Conservation (phyloP, 345 rosid species). For the Gossypium ekmanianum region DNA sequence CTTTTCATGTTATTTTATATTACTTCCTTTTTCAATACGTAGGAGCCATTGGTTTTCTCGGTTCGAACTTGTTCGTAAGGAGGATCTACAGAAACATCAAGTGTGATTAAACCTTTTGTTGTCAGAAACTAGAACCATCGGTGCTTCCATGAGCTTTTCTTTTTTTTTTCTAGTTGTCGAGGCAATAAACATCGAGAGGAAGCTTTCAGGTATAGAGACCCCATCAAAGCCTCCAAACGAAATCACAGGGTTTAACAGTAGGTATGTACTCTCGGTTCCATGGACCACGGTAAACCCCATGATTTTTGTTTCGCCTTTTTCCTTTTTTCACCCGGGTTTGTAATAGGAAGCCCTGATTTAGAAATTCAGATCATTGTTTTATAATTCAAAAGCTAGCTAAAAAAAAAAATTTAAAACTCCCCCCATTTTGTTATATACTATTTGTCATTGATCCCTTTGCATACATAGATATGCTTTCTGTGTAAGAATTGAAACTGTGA, state of each 20-base stretch:
- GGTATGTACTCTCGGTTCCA: slow-evolving; percentile 29
- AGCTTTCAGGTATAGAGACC: slow-evolving; percentile 25
- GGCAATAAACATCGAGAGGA: slow-evolving; percentile 31
- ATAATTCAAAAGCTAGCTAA: slow-evolving; percentile 31
- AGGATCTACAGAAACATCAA: slow-evolving; percentile 97
- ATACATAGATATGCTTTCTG: neutral
- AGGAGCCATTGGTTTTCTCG: slow-evolving; percentile 93
- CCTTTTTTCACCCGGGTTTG: slow-evolving; percentile 27
- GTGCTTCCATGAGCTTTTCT: slow-evolving; percentile 28
- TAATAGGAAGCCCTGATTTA: slow-evolving; percentile 45
- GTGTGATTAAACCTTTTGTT: slow-evolving; percentile 53
- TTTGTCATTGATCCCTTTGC: neutral
- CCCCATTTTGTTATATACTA: slow-evolving; percentile 2
- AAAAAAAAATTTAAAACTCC: neutral
- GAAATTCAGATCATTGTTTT: slow-evolving; percentile 47
- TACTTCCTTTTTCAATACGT: slow-evolving; percentile 17
- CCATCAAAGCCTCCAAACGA: slow-evolving; percentile 15
- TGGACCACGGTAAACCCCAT: slow-evolving; percentile 30
- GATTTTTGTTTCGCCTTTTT: slow-evolving; percentile 20
- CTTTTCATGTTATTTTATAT: neutral
- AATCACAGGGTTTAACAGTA: slow-evolving; percentile 29
- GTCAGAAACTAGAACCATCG: slow-evolving; percentile 12
- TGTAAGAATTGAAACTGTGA: slow-evolving; percentile 7
- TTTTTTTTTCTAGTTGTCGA: slow-evolving; percentile 19
- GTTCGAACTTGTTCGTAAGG: slow-evolving; percentile 86